These are phyloP conservation scores for Chrysophaeum taylorii DNA, from an alignment of 352 stramenopile genomes.

Conservation along the genomic window DNA sequence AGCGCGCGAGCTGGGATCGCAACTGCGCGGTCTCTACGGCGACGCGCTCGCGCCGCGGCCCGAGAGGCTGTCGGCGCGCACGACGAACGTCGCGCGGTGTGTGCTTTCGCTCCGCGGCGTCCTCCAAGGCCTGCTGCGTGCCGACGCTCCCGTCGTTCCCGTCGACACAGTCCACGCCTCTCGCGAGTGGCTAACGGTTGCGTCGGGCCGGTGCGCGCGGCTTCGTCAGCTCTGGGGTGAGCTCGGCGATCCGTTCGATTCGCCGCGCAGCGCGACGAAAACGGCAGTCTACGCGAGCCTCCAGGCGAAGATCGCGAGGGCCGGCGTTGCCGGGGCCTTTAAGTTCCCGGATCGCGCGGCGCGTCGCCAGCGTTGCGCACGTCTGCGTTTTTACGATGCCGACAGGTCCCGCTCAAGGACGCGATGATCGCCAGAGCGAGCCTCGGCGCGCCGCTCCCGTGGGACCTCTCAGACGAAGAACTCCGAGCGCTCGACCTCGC, in stretches of 20 bases:
- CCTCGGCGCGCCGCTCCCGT: constrained; percentile 1
- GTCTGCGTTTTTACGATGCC: too few relatives aligned
- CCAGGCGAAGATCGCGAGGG: neutral
- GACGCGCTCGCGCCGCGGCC: neutral
- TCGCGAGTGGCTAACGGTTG: neutral
- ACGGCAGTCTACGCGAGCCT: neutral
- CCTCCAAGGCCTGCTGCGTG: neutral
- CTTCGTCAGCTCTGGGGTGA: neutral
- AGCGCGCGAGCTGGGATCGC: neutral
- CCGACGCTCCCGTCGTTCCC: neutral
- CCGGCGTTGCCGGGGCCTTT: neutral
- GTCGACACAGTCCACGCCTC: constrained; percentile 3
- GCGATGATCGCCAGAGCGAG: constrained; percentile 3
- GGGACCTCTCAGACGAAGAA: neutral
- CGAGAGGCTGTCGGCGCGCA: neutral
- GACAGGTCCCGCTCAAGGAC: constrained; percentile 14
- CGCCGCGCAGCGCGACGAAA: neutral
- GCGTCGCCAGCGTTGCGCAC: too few relatives aligned
- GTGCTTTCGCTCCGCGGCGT: constrained; percentile 7
- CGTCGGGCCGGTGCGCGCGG: neutral
- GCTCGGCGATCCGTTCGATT: neutral
- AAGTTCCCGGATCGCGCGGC: neutral
- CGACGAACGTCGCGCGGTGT: constrained; percentile 10
- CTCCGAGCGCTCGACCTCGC: neutral
- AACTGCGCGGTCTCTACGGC: neutral